Conservation (phyloP, 345 rosid genomes). For the Clausena lansium region DNA sequence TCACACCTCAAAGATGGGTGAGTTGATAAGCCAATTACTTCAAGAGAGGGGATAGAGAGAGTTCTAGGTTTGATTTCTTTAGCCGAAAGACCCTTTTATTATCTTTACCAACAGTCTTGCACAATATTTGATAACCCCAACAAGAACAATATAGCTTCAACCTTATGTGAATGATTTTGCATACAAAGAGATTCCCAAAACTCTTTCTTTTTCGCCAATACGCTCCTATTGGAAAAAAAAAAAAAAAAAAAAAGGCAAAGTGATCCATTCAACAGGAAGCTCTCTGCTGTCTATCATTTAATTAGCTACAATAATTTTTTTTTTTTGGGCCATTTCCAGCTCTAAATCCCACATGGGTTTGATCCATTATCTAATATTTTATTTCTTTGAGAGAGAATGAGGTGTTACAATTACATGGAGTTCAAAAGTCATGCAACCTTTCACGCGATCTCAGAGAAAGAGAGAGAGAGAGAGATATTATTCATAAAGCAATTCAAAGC, state of each 20-base stretch:
- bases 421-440: conserved; percentile 32
- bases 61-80: conserved; percentile 8
- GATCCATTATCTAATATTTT: background rate
- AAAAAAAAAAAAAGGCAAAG: background rate
- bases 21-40: conserved; percentile 4
- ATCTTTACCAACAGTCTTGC: conserved; percentile 21
- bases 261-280: conserved; percentile 3
- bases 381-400: background rate
- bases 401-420: background rate
- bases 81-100: conserved; percentile 27
- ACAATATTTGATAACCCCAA: background rate
- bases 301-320: background rate
- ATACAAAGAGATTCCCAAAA: conserved; percentile 20
- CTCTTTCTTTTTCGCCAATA: conserved; percentile 16
- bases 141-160: conserved; percentile 14
- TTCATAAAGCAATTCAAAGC: conserved; percentile 5
- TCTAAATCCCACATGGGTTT: conserved; percentile 12
- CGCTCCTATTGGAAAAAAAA: background rate
- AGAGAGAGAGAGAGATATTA: too few species aligned
- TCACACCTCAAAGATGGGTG: conserved; percentile 12
- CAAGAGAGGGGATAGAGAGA: background rate
- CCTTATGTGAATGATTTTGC: conserved; percentile 8
- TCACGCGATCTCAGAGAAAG: conserved; percentile 16
- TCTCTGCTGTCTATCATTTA: background rate
- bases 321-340: conserved; percentile 2